Evolutionary conservation across 352 stramenopile genomes (phyloP).

Genomic region (Elongisporangium undulatum): DNA sequence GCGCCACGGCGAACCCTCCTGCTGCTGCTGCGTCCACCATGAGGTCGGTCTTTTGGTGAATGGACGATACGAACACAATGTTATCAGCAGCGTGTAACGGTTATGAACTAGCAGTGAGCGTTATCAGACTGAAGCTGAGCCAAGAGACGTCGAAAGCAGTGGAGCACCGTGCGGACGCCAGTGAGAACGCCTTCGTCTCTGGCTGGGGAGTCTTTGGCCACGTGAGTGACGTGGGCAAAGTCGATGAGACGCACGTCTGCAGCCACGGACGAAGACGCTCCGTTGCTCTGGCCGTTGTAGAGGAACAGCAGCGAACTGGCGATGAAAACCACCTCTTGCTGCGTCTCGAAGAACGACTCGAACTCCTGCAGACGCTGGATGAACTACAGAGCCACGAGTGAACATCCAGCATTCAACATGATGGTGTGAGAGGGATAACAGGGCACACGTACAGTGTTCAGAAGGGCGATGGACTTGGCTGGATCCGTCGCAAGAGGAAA

Average conservation of each 20-base stretch:
- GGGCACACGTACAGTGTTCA: conserved; percentile 31
- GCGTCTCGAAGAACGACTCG: conserved; percentile 70
- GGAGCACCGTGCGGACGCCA: conserved; percentile 45
- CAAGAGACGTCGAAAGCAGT: conserved; percentile 29
- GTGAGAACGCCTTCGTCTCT: conserved; percentile 58
- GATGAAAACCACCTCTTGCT: conserved; percentile 88
- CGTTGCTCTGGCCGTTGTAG: conserved; percentile 73
- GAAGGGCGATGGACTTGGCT: conserved; percentile 22
- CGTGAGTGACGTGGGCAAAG: conserved; percentile 65
- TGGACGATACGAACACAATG: not conserved
- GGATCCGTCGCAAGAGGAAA: conserved; percentile 41
- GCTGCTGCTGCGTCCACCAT: not conserved
- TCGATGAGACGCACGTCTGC: conserved; percentile 80
- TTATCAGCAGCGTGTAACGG: not conserved
- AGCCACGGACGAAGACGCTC: conserved; percentile 18
- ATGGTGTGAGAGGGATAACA: not conserved
- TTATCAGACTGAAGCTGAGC: not conserved
- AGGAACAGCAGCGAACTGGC: conserved; percentile 94
- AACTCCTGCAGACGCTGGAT: conserved; percentile 58
- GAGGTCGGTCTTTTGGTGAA: not conserved
- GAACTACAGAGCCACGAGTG: conserved; percentile 33
- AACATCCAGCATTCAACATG: not conserved
- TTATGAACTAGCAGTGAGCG: not conserved
- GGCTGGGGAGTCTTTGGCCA: conserved; percentile 5
- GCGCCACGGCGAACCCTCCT: not conserved